These are phyloP conservation scores for Salix dunnii DNA, from an alignment of 345 rosid species.

Conservation along the genomic window DNA sequence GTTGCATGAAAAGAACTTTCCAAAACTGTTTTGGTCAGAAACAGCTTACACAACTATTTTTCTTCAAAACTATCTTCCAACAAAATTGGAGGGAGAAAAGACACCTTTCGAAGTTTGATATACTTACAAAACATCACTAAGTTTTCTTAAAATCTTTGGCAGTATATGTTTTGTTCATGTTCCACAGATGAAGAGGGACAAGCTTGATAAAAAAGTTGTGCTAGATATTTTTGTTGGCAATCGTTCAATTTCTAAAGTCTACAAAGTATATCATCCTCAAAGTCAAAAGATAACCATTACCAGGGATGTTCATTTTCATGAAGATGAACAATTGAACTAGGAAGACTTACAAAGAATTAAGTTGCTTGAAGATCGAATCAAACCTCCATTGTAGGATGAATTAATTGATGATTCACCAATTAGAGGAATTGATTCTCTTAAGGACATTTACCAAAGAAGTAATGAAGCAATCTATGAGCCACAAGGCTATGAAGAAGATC, in stretches of 20 bases:
- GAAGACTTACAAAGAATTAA: fast-evolving
- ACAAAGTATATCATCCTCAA: neutral
- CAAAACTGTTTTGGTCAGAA: neutral
- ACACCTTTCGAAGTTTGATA: neutral
- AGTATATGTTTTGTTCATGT: too few species aligned
- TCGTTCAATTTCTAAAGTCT: neutral
- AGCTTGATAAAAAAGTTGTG: neutral
- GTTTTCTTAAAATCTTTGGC: neutral
- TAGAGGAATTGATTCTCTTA: fast-evolving
- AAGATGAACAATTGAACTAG: too few species aligned
- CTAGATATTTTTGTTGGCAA: neutral
- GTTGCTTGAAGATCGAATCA: neutral
- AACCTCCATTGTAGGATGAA: neutral
- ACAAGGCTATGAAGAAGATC: neutral
- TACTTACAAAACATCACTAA: too few species aligned
- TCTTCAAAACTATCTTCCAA: neutral
- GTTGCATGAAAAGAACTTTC: neutral
- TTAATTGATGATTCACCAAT: too few species aligned
- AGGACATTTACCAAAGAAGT: neutral
- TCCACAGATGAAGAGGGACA: neutral
- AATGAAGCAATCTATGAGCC: neutral
- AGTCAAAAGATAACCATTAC: too few species aligned
- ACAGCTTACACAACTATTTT: neutral
- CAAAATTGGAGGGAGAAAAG: neutral
- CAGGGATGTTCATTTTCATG: neutral